Percentiles rank a stretch among this genome's conserved stretches.
Evolutionary conservation across 805 yeast genomes (phyloP).

Genomic region (Wickerhamiella sorbophila): DNA sequence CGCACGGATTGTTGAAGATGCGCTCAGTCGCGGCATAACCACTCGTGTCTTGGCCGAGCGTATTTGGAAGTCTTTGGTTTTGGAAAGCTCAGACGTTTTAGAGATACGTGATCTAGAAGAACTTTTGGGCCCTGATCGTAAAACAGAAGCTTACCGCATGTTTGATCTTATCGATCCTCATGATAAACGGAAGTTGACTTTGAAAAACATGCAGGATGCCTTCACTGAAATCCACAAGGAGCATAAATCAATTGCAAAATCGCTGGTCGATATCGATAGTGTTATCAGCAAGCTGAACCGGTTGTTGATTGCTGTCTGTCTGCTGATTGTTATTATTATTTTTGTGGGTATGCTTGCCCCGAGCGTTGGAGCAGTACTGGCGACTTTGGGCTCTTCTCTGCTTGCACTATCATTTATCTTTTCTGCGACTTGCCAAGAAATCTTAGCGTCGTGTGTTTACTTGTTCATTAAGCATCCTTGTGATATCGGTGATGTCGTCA

Average conservation of each 20-base stretch:
- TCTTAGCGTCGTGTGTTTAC: conserved; percentile 28
- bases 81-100: conserved; percentile 25
- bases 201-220: conserved; percentile 26
- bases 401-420: conserved; percentile 29
- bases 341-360: conserved; percentile 31
- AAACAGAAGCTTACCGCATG: conserved; percentile 22
- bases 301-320: conserved; percentile 24
- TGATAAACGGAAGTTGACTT: conserved; percentile 24
- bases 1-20: conserved; percentile 22
- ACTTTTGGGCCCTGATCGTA: conserved; percentile 22
- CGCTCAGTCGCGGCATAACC: conserved; percentile 20
- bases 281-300: conserved; percentile 28
- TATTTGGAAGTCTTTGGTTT: conserved; percentile 30
- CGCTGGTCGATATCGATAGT: conserved; percentile 28
- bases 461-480: conserved; percentile 30
- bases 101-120: conserved; percentile 23
- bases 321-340: conserved; percentile 24
- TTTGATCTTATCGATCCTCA: conserved; percentile 26
- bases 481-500: conserved; percentile 29
- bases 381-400: conserved; percentile 29
- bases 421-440: conserved; percentile 26
- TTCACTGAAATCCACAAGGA: conserved; percentile 25
- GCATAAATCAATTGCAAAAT: conserved; percentile 23
- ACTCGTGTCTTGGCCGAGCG: conserved; percentile 25
- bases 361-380: conserved; percentile 26